phyloP scores from a whole-genome alignment of 192 early-diverging fungal species.

The Glomus cerebriforme region DNA sequence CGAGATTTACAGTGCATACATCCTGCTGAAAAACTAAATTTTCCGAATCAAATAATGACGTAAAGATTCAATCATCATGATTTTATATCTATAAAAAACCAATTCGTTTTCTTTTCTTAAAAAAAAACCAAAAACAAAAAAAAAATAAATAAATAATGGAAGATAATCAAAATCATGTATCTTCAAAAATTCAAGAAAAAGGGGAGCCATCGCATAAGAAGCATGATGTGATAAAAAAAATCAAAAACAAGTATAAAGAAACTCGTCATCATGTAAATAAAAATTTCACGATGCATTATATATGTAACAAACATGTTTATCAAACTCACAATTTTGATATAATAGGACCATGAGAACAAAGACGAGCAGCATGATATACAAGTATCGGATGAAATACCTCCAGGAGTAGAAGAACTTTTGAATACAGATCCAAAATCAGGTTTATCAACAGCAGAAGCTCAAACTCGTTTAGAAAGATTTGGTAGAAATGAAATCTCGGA shows the following conservation, averaged over 20 bases:
- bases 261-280: not conserved
- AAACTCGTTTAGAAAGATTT: slow-evolving; percentile 72
- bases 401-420: slow-evolving; percentile 77
- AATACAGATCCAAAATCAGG: slow-evolving; percentile 80
- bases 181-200: not conserved
- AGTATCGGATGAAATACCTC: slow-evolving; percentile 74
- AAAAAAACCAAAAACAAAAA: too few species aligned
- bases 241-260: not conserved
- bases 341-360: slow-evolving; percentile 14
- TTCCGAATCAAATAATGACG: too few species aligned
- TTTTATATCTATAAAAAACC: too few species aligned
- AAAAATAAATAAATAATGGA: too few species aligned
- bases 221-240: not conserved
- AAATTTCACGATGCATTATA: too few species aligned
- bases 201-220: not conserved
- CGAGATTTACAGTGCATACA: too few species aligned
- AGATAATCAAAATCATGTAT: not conserved
- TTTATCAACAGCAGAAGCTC: slow-evolving; percentile 75
- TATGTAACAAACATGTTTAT: not conserved
- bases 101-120: too few species aligned
- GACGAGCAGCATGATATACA: slow-evolving; percentile 69
- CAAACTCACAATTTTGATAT: not conserved
- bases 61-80: too few species aligned
- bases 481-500: slow-evolving; percentile 84
- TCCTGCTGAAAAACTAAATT: too few species aligned